Evolutionary conservation across 768 basidiomycete genomes (phyloP).

Genomic region (Collybia sordida): DNA sequence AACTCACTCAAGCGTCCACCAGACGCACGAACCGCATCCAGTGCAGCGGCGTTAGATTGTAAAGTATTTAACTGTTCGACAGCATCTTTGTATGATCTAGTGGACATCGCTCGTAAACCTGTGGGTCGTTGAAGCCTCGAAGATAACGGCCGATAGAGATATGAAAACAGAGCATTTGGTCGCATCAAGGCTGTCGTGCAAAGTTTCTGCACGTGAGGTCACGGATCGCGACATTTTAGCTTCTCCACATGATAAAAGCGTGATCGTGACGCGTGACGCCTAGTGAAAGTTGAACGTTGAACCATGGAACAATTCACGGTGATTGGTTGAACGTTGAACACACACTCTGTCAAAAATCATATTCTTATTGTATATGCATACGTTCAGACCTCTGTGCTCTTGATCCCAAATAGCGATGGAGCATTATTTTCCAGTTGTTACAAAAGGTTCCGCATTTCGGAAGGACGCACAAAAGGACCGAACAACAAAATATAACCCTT

Average conservation of each 20-base stretch:
- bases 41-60: constrained; percentile 91
- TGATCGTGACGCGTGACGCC: no score
- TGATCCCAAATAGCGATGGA: constrained; percentile 12
- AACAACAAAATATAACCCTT: constrained; percentile 16
- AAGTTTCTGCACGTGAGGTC: neutral
- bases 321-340: neutral
- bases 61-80: constrained; percentile 73
- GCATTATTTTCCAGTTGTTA: constrained; percentile 21
- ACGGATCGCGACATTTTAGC: constrained; percentile 5
- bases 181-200: constrained; percentile 5
- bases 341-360: neutral
- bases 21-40: constrained; percentile 79
- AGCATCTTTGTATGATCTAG: constrained; percentile 71
- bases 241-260: no score
- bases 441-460: constrained; percentile 9
- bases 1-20: constrained; percentile 59
- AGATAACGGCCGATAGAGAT: constrained; percentile 9
- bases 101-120: constrained; percentile 46
- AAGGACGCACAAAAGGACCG: constrained; percentile 12
- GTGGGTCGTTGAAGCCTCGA: neutral
- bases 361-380: neutral
- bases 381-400: neutral
- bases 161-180: constrained; percentile 12
- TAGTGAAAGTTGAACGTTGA: no score
- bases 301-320: no score